Conservation (phyloP, 179 eudicot genomes). For the Corrigiola litoralis region DNA sequence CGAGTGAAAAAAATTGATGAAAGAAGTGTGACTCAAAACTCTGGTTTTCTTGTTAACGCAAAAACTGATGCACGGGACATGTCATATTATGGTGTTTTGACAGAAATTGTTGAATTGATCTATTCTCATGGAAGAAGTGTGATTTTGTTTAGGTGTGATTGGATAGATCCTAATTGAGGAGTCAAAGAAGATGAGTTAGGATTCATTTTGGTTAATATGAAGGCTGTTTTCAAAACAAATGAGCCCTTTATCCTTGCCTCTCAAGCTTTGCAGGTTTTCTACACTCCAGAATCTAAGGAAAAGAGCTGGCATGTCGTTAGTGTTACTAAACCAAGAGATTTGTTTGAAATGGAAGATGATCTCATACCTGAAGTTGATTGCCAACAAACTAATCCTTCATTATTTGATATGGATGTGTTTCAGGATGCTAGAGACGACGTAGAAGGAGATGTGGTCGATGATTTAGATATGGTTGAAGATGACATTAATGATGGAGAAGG, state of each 20-base stretch:
- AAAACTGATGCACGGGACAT: background rate
- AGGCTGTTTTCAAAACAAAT: background rate
- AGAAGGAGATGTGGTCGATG: background rate
- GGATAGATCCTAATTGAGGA: constrained; percentile 15
- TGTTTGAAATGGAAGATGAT: constrained; percentile 14
- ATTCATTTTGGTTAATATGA: constrained; percentile 2
- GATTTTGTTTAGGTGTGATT: constrained; percentile 8
- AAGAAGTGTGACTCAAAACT: constrained; percentile 4
- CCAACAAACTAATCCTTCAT: background rate
- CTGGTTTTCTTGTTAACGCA: constrained; percentile 1
- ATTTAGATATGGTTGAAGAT: background rate
- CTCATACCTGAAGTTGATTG: background rate
- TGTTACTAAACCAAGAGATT: constrained; percentile 12
- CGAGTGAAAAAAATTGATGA: background rate
- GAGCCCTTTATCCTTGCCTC: constrained; percentile 8
- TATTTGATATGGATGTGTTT: background rate
- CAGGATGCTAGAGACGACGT: background rate
- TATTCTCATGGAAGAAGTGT: background rate
- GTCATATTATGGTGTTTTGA: background rate
- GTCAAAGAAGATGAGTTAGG: constrained; percentile 2
- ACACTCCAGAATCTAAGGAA: background rate
- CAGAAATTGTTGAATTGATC: constrained; percentile 4
- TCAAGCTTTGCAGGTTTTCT: constrained; percentile 7
- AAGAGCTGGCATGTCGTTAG: constrained; percentile 4
- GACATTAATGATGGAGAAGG: background rate